Conservation (phyloP, 1,284 basidiomycete species). For the Sporisorium reilianum region DNA sequence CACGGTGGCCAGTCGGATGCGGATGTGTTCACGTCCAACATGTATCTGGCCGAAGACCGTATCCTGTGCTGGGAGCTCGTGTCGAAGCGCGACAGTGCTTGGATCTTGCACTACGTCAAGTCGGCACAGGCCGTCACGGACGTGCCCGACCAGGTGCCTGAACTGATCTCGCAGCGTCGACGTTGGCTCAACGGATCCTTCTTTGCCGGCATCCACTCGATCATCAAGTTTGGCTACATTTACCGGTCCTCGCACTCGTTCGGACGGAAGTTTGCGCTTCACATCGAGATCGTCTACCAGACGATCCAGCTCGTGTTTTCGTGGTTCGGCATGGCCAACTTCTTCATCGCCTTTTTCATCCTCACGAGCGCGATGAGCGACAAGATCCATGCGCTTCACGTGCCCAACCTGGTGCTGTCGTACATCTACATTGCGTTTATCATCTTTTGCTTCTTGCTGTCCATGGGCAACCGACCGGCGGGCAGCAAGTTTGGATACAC, state of each 20-base stretch:
- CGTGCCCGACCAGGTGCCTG: slow-evolving; percentile 63
- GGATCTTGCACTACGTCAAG: slow-evolving; percentile 68
- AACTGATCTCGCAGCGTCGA: slow-evolving; percentile 65
- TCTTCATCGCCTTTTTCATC: slow-evolving; percentile 63
- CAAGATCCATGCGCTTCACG: slow-evolving; percentile 48
- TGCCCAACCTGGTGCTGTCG: slow-evolving; percentile 62
- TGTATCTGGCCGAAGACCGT: slow-evolving; percentile 68
- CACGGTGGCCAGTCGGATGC: slow-evolving; percentile 58
- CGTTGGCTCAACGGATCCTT: slow-evolving; percentile 68
- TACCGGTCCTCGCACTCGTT: slow-evolving; percentile 66
- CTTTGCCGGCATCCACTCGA: slow-evolving; percentile 67
- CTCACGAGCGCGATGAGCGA: slow-evolving; percentile 61
- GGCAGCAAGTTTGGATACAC: slow-evolving; percentile 64
- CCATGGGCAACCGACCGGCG: slow-evolving; percentile 68
- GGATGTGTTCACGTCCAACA: slow-evolving; percentile 67
- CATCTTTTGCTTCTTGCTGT: slow-evolving; percentile 67
- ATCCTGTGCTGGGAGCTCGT: slow-evolving; percentile 67
- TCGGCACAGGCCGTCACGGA: slow-evolving; percentile 66
- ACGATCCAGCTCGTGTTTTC: slow-evolving; percentile 63
- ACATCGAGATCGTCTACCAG: slow-evolving; percentile 68
- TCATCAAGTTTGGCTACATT: slow-evolving; percentile 68
- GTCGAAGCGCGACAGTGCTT: slow-evolving; percentile 70
- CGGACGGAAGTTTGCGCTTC: slow-evolving; percentile 60
- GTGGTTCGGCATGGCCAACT: slow-evolving; percentile 66
- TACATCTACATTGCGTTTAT: slow-evolving; percentile 68